Conservation (phyloP, 768 basidiomycete genomes). For the Krasilnikovozyma curviuscula region DNA sequence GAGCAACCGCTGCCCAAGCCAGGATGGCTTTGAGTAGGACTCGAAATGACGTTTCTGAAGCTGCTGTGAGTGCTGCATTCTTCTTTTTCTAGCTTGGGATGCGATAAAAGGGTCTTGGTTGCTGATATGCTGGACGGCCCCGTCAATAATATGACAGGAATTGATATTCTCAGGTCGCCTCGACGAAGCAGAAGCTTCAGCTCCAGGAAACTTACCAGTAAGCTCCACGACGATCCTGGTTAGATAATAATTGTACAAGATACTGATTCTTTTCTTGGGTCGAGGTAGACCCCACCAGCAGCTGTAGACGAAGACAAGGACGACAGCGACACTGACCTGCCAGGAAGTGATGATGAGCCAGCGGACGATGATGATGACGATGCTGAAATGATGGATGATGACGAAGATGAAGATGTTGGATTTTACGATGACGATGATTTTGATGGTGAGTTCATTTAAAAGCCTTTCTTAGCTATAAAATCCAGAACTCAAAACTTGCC, state of each 20-base stretch:
- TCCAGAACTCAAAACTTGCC: not conserved
- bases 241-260: not conserved
- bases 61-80: slow-evolving; percentile 66
- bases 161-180: slow-evolving; percentile 41
- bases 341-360: slow-evolving; percentile 28
- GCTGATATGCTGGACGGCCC: not conserved
- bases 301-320: slow-evolving; percentile 13
- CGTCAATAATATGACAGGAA: slow-evolving; percentile 16
- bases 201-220: not conserved
- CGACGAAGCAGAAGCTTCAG: slow-evolving; percentile 43
- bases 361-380: slow-evolving; percentile 52
- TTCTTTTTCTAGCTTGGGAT: not conserved
- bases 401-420: not conserved
- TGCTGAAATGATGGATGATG: slow-evolving; percentile 32
- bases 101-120: too few relatives aligned
- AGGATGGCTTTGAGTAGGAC: slow-evolving; percentile 58
- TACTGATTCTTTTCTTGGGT: slow-evolving; percentile 29
- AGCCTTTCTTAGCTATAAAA: not conserved
- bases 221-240: slow-evolving; percentile 26
- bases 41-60: slow-evolving; percentile 70
- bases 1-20: slow-evolving; percentile 62
- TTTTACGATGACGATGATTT: slow-evolving; percentile 17
- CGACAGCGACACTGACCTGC: slow-evolving; percentile 26
- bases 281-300: slow-evolving; percentile 32
- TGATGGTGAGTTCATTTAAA: slow-evolving; percentile 7